Evolutionary conservation across 179 eudicot genomes (phyloP).

Genomic region (Corrigiola litoralis): DNA sequence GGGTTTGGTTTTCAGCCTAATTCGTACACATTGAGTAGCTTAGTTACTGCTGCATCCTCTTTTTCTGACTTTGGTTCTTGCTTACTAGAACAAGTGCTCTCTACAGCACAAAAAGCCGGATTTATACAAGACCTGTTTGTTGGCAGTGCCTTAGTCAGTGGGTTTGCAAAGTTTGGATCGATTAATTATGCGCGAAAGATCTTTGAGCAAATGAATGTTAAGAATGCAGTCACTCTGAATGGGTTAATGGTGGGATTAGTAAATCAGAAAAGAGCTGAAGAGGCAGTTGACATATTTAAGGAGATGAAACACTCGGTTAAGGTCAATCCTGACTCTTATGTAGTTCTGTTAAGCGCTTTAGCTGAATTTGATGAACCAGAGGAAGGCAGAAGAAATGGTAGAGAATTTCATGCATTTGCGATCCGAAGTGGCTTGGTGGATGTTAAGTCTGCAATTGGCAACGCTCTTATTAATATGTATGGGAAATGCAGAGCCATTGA

Average conservation of each 20-base stretch:
- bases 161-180: constrained; percentile 58
- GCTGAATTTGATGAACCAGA: constrained; percentile 42
- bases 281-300: constrained; percentile 46
- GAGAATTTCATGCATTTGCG: constrained; percentile 61
- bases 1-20: constrained; percentile 40
- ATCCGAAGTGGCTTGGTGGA: constrained; percentile 48
- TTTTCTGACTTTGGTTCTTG: constrained; percentile 28
- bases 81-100: constrained; percentile 53
- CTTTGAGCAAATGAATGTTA: constrained; percentile 49
- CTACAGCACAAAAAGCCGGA: constrained; percentile 51
- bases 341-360: constrained; percentile 62
- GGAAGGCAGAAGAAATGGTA: constrained; percentile 57
- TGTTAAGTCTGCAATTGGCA: constrained; percentile 48
- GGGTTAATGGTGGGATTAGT: constrained; percentile 85
- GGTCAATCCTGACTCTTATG: constrained; percentile 53
- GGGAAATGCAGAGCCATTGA: constrained; percentile 62
- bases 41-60: constrained; percentile 48
- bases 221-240: constrained; percentile 68
- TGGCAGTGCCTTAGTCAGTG: constrained; percentile 79
- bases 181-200: constrained; percentile 45
- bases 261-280: constrained; percentile 58
- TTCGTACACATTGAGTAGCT: constrained; percentile 67
- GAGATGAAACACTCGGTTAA: constrained; percentile 45
- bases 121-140: constrained; percentile 59
- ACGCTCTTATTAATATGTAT: constrained; percentile 65